phyloP scores from a whole-genome alignment of 2,329 filamentous ascomycete genomes.

The Esteya vermicola region DNA sequence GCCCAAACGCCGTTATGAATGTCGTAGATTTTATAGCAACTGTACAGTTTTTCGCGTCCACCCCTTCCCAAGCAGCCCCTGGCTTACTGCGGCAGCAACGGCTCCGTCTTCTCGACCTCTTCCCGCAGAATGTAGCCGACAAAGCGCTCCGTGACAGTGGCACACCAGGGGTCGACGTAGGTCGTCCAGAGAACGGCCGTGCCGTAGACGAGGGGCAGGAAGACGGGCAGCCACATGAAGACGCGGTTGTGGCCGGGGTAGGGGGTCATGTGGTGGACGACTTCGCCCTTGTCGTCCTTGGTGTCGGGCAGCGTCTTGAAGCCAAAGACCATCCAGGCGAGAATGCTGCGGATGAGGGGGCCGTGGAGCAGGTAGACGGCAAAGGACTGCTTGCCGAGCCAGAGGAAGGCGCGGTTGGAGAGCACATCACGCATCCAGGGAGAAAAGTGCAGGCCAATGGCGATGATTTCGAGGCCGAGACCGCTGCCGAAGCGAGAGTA shows the following conservation, averaged over 20 bases:
- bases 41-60: no score
- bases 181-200: constrained; percentile 35
- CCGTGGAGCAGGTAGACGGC: constrained; percentile 52
- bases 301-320: constrained; percentile 22
- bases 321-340: constrained; percentile 46
- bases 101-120: constrained; percentile 10
- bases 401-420: constrained; percentile 40
- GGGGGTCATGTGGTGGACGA: constrained; percentile 4
- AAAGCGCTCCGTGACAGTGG: constrained; percentile 24
- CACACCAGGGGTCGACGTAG: constrained; percentile 38
- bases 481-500: constrained; percentile 26
- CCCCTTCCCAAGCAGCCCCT: no score
- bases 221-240: constrained; percentile 24
- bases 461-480: constrained; percentile 25
- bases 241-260: constrained; percentile 23
- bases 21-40: no score
- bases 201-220: constrained; percentile 31
- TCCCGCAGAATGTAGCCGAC: constrained; percentile 11
- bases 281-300: constrained; percentile 20
- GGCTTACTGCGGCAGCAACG: background rate
- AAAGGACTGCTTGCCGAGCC: constrained; percentile 50
- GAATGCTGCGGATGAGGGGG: constrained; percentile 40
- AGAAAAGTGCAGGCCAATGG: constrained; percentile 37
- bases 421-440: constrained; percentile 34
- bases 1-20: no score